A percentile compares a stretch with the other conserved stretches of the same genome.
These are phyloP conservation scores for Ocimum tenuiflorum DNA, from an alignment of 257 asterid genomes.

Conservation along the genomic window DNA sequence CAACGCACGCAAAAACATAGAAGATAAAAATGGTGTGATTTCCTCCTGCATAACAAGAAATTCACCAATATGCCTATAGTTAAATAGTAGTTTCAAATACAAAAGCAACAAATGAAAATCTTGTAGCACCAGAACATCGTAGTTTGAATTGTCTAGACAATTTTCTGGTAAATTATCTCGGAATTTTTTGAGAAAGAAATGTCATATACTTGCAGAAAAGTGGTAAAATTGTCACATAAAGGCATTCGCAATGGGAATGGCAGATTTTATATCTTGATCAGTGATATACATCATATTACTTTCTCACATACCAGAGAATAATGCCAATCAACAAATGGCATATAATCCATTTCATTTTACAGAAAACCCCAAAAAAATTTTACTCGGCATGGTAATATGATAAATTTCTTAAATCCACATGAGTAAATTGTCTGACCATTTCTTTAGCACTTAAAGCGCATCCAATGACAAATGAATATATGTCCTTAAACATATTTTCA, in stretches of 20 bases:
- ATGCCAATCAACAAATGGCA: not conserved
- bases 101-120: constrained; percentile 1
- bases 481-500: not conserved
- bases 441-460: not conserved
- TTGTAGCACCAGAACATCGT: not conserved
- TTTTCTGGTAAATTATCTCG: constrained; percentile 4
- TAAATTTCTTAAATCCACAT: not conserved
- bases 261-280: no score
- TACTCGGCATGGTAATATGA: not conserved
- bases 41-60: constrained; percentile 63
- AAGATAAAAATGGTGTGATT: constrained; percentile 64
- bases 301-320: no score
- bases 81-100: not conserved
- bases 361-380: not conserved
- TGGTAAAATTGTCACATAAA: not conserved
- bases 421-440: not conserved
- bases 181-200: not conserved
- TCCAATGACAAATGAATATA: not conserved
- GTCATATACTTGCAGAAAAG: not conserved
- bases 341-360: not conserved
- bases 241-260: not conserved
- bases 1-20: constrained; percentile 68
- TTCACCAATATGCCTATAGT: constrained; percentile 13
- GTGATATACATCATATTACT: no score
- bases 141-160: not conserved